Evolutionary conservation across 805 yeast genomes (phyloP), one percentile per base, ranked within the genome.

Genomic region (Vanderwaltozyma verrucispora): DNA sequence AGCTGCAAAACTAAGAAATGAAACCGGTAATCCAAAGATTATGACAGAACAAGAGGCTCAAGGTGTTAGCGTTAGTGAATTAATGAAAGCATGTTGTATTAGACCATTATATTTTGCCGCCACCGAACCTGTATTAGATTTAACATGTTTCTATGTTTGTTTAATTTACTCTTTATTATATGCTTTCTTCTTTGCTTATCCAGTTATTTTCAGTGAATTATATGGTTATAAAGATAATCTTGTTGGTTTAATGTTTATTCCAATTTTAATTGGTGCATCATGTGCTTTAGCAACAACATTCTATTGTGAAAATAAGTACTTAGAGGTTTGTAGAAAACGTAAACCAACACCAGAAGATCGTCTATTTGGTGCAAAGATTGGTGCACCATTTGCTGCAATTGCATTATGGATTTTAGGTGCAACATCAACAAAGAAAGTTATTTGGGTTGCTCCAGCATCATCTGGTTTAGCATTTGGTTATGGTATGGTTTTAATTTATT

Each of bases 181-280:
- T 54, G 95, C 95, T 11, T 87, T 87, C 68, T 87, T 87, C 76
- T 87, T 86, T 64, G 96, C 96, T 1, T 87, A 82, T 63, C 96
- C 96, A 4, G 94, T 80, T 37, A 84, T 87, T 36, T 87, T 87
- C 59, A 72, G 69, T 38, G 81, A 77, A 38, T 68, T 86, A 37
- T 83, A 87, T 53, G 85, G 77, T 33, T 86, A 68, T 61, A 69
- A 78, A 47, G 94, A 85, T 59, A 83, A 84, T 49, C 67, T 69
- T 36, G 76, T 82, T 47, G 96, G 96, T 26, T 64, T 87, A 49
- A 84, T 88, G 94, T 72, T 83, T 49, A 80, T 87, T 51, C 95
- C 96, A 18, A 87, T 87, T 51, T 64, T 87, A 45, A 84, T 87
- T 41, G 96, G 96, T 46, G 95, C 95, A 1, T 59, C 65, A 13